Conservation (phyloP, 169 alveolate species). For the Plasmodium vivax region DNA sequence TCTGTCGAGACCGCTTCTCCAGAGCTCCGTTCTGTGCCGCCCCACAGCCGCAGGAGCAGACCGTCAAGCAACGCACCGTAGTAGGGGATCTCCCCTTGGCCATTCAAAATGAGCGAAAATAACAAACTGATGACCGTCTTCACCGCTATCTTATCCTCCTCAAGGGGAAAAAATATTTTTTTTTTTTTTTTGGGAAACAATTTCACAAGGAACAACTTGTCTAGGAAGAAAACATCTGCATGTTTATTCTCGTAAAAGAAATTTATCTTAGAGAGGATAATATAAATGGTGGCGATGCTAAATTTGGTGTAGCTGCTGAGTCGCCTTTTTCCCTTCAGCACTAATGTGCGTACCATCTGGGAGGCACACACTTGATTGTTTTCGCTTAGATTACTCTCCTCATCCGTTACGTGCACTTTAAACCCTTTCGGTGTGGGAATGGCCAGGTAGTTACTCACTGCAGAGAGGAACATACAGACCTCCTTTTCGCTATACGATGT, state of each 20-base stretch:
- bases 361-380: neutral
- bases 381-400: constrained; percentile 18
- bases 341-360: neutral
- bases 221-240: neutral
- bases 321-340: neutral
- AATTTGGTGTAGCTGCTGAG: constrained; percentile 14
- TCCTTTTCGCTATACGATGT: constrained; percentile 29
- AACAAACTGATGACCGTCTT: constrained; percentile 14
- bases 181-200: neutral
- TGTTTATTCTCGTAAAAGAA: constrained; percentile 34
- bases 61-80: neutral
- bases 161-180: neutral
- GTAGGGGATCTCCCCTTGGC: neutral
- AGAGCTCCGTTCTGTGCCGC: neutral
- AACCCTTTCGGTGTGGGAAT: constrained; percentile 12
- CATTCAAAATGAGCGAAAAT: constrained; percentile 31
- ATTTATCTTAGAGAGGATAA: constrained; percentile 24
- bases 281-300: constrained; percentile 45
- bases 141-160: neutral
- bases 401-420: constrained; percentile 4
- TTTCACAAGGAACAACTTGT: neutral
- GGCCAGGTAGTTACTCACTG: constrained; percentile 8
- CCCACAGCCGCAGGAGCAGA: neutral
- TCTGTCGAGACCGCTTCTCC: neutral
- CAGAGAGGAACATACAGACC: constrained; percentile 27